These are phyloP conservation scores for Hanseniaspora thailandica DNA, from an alignment of 805 yeast species.

Conservation along the genomic window DNA sequence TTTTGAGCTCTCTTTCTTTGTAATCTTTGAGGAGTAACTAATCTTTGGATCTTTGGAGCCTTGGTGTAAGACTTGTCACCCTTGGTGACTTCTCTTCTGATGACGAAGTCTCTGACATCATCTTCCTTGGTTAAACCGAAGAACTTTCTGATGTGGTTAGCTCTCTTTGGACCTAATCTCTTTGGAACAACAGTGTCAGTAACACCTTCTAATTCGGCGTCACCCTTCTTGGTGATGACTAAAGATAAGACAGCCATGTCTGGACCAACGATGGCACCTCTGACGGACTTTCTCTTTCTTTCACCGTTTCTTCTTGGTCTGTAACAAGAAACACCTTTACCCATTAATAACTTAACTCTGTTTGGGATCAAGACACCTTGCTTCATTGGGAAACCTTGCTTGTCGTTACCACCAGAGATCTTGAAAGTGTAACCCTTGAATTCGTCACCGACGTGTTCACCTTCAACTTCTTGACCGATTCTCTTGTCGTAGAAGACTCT, in stretches of 20 bases:
- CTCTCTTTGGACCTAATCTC: constrained; percentile 99
- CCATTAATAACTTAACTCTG: constrained; percentile 91
- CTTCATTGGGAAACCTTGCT: constrained; percentile 99
- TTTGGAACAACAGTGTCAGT: constrained; percentile 92
- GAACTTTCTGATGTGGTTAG: constrained; percentile 99
- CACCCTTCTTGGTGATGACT: constrained; percentile 95
- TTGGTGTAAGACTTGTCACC: constrained; percentile 97
- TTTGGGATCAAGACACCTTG: constrained; percentile 99
- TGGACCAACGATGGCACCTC: constrained; percentile 97
- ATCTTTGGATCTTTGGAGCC: constrained; percentile 99
- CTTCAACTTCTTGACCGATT: constrained; percentile 99
- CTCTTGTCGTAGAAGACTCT: constrained; percentile 98
- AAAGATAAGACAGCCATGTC: constrained; percentile 94
- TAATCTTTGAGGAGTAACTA: constrained; percentile 96
- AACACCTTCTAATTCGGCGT: constrained; percentile 85
- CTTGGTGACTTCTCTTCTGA: constrained; percentile 97
- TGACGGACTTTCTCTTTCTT: constrained; percentile 99
- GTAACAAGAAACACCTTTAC: constrained; percentile 96
- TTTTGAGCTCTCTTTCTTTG: constrained; percentile 98
- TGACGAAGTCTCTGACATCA: constrained; percentile 64
- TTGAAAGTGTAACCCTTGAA: constrained; percentile 98
- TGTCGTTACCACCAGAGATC: constrained; percentile 99
- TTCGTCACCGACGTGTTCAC: constrained; percentile 96
- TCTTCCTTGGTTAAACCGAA: constrained; percentile 59
- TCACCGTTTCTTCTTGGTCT: constrained; percentile 99